phyloP scores from a whole-genome alignment of 83 land plant species.

The Diphasiastrum complanatum region DNA sequence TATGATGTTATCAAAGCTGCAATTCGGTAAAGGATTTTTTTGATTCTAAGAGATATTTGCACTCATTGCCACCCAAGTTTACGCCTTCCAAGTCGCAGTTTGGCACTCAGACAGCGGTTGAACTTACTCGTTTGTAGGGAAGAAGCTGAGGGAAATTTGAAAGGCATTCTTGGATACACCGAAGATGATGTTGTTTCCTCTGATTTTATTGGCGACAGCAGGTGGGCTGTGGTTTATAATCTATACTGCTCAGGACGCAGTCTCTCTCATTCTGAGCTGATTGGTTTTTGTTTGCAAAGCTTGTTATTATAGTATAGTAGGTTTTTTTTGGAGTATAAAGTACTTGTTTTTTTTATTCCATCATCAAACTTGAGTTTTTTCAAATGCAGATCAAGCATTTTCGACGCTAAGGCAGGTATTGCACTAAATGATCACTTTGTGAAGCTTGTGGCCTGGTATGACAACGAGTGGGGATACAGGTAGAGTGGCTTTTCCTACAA shows the following conservation, averaged over 20 bases:
- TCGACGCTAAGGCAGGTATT: slow-evolving; percentile 78
- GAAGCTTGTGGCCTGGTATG: slow-evolving; percentile 46
- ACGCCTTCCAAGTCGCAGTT: not conserved
- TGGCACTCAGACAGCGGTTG: not conserved
- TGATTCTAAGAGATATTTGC: not conserved
- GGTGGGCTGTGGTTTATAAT: slow-evolving; percentile 26
- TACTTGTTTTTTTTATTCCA: not conserved
- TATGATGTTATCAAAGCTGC: slow-evolving; percentile 64
- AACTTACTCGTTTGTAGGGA: slow-evolving; percentile 29
- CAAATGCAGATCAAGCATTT: slow-evolving; percentile 63
- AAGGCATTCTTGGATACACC: slow-evolving; percentile 67
- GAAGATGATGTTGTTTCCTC: slow-evolving; percentile 67
- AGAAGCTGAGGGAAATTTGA: slow-evolving; percentile 60
- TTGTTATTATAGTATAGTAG: not conserved
- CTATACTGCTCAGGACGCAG: not conserved
- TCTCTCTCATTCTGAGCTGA: not conserved
- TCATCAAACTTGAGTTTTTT: not conserved
- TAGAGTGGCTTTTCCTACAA: too few relatives aligned
- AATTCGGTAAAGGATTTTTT: slow-evolving; percentile 37
- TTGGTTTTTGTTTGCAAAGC: not conserved
- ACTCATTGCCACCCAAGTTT: not conserved
- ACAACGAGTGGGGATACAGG: slow-evolving; percentile 91
- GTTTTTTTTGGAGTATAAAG: not conserved
- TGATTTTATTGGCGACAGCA: slow-evolving; percentile 64
- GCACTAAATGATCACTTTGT: slow-evolving; percentile 54